Evolutionary conservation across 164 flowering plant genomes (phyloP).

Genomic region (Vitis cinerea): DNA sequence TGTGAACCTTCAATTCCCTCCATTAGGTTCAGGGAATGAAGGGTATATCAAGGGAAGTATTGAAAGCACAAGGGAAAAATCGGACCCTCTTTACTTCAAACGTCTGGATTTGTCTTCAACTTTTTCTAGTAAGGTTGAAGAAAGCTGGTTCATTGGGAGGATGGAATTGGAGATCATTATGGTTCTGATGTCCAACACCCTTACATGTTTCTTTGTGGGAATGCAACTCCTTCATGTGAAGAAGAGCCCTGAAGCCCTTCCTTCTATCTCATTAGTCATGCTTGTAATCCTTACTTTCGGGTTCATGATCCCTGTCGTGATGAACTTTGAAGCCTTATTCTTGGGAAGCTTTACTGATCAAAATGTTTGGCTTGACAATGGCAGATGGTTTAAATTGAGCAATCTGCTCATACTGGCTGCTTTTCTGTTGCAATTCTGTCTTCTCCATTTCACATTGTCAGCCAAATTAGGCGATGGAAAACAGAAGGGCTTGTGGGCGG

Average conservation of each 20-base stretch:
- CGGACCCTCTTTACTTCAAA: not conserved
- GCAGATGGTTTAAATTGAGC: not conserved
- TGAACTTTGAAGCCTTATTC: not conserved
- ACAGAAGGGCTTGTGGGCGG: not conserved
- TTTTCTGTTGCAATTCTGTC: not conserved
- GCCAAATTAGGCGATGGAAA: not conserved
- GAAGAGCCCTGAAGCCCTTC: not conserved
- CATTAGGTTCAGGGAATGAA: constrained; percentile 20
- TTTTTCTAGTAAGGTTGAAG: not conserved
- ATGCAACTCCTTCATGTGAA: not conserved
- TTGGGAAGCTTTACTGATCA: not conserved
- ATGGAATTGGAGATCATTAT: not conserved
- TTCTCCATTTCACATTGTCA: not conserved
- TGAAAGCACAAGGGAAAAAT: constrained; percentile 21
- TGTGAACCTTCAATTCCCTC: constrained; percentile 40
- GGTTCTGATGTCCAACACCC: not conserved
- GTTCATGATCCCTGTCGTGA: not conserved
- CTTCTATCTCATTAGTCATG: not conserved
- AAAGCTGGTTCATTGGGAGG: not conserved
- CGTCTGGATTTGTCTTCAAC: not conserved
- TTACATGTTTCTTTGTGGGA: not conserved
- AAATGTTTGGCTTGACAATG: not conserved
- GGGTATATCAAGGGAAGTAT: constrained; percentile 37
- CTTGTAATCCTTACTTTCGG: not conserved
- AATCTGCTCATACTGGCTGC: not conserved